Evolutionary conservation across 495 filamentous ascomycete genomes (phyloP).

Genomic region (Geoglossum glabrum): DNA sequence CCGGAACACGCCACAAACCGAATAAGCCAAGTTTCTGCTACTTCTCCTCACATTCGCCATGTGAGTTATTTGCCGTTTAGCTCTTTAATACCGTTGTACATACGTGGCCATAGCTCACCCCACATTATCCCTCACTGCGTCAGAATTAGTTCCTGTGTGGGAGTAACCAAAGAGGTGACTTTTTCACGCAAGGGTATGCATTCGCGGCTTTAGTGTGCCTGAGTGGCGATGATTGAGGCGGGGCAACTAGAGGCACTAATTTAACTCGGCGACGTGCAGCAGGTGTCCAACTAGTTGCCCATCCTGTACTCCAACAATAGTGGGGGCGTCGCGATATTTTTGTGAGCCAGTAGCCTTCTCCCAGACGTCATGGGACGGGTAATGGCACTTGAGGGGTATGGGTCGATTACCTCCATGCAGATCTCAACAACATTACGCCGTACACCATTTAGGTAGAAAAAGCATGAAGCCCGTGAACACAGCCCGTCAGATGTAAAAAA

Average conservation of each 20-base stretch:
- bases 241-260: not conserved
- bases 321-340: not conserved
- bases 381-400: not conserved
- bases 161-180: not conserved
- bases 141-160: not conserved
- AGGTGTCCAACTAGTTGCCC: not conserved
- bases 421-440: not conserved
- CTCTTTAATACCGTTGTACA: not conserved
- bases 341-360: not conserved
- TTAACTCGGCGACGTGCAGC: not conserved
- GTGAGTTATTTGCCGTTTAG: not conserved
- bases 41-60: not conserved
- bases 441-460: not conserved
- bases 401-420: not conserved
- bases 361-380: not conserved
- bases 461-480: not conserved
- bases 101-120: not conserved
- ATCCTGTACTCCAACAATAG: not conserved
- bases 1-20: not conserved
- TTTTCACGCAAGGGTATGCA: not conserved
- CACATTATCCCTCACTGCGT: not conserved
- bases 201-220: not conserved
- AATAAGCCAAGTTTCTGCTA: too few species aligned
- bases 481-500: not conserved
- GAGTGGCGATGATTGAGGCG: not conserved